A percentile compares a stretch with the other conserved stretches of the same genome.
Evolutionary conservation across 2,329 filamentous ascomycete genomes (phyloP).

Genomic region (Colletotrichum trifolii): DNA sequence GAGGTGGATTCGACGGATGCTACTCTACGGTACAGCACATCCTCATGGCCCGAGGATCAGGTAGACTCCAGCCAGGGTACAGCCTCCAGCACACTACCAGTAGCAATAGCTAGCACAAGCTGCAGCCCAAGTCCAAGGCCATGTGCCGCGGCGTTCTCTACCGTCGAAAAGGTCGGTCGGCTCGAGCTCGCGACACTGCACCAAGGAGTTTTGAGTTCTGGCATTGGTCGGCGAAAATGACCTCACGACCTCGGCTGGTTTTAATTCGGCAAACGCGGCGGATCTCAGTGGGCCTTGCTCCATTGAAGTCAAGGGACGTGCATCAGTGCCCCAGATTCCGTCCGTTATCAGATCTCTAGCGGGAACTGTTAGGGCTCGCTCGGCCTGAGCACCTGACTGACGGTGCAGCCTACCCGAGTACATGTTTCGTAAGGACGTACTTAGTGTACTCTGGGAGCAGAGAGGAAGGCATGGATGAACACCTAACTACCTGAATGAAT

Average conservation of each 20-base stretch:
- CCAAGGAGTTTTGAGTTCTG: too few species aligned
- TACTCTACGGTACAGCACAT: too few species aligned
- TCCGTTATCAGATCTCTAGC: constrained; percentile 31
- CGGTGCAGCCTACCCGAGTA: too few species aligned
- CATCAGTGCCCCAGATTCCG: constrained; percentile 14
- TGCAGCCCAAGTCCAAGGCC: not conserved
- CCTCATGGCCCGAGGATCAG: not conserved
- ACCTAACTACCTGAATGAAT: too few species aligned
- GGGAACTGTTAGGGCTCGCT: constrained; percentile 5
- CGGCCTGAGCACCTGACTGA: too few species aligned
- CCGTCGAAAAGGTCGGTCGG: too few species aligned
- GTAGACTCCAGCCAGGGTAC: not conserved
- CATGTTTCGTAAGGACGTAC: too few species aligned
- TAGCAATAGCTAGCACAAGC: not conserved
- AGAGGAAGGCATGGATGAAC: too few species aligned
- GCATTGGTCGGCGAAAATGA: constrained; percentile 4
- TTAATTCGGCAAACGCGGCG: constrained; percentile 32
- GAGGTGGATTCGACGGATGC: constrained; percentile 21
- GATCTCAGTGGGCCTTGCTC: not conserved
- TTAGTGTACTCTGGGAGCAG: too few species aligned
- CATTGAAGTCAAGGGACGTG: too few species aligned
- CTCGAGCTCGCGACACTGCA: too few species aligned
- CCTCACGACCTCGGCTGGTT: constrained; percentile 27
- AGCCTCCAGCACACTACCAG: not conserved
- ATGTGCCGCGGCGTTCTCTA: not conserved